Evolutionary conservation across 1,284 basidiomycete genomes (phyloP).

Genomic region (Marasmius sp.): DNA sequence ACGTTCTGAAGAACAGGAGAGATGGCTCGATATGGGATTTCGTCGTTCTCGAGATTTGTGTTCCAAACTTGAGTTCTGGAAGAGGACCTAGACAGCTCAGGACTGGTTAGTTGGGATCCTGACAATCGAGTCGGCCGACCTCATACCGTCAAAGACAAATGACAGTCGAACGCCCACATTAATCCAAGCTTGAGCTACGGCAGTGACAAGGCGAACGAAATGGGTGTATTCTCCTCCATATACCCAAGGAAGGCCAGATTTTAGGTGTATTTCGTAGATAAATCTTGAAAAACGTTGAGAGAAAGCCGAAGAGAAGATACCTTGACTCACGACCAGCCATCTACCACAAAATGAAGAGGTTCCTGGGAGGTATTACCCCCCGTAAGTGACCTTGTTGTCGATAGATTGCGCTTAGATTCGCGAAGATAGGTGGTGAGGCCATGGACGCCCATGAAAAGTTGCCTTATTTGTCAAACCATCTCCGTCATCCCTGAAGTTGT

Average conservation of each 20-base stretch:
- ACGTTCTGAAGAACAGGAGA: slow-evolving; percentile 84
- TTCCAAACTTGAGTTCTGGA: slow-evolving; percentile 75
- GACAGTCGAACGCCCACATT: slow-evolving; percentile 71
- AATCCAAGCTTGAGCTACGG: slow-evolving; percentile 70
- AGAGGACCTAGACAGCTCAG: slow-evolving; percentile 53
- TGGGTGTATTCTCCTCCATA: slow-evolving; percentile 81
- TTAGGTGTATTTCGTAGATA: slow-evolving; percentile 71
- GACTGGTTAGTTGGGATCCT: slow-evolving; percentile 25
- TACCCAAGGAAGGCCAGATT: slow-evolving; percentile 74
- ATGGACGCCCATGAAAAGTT: slow-evolving; percentile 71
- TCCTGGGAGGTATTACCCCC: slow-evolving; percentile 18
- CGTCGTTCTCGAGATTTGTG: slow-evolving; percentile 59
- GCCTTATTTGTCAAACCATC: neutral
- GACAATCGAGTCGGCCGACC: slow-evolving; percentile 16
- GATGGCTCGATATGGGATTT: slow-evolving; percentile 62
- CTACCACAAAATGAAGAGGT: slow-evolving; percentile 60
- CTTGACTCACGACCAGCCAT: slow-evolving; percentile 84
- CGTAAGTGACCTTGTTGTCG: slow-evolving; percentile 46
- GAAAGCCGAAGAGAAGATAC: slow-evolving; percentile 13
- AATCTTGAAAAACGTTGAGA: slow-evolving; percentile 50
- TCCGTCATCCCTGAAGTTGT: neutral
- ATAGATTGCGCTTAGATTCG: slow-evolving; percentile 66
- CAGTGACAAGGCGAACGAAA: slow-evolving; percentile 53
- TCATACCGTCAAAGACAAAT: slow-evolving; percentile 91
- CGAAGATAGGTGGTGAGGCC: slow-evolving; percentile 79